Conservation (phyloP, 768 basidiomycete species). For the Coprinopsis marcescibilis region DNA sequence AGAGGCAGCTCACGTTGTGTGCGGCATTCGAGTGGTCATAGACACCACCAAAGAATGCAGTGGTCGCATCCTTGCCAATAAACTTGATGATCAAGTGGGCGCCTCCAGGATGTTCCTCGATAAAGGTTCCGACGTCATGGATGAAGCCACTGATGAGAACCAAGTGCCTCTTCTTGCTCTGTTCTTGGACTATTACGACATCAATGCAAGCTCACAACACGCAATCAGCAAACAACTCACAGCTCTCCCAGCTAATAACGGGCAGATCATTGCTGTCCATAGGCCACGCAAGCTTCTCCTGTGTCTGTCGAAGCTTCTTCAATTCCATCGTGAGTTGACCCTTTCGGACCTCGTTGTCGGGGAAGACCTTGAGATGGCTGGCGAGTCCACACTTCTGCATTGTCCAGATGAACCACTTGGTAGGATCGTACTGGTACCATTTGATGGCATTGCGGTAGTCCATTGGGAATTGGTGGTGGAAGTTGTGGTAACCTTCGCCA, state of each 20-base stretch:
- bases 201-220: no score
- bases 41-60: conserved; percentile 91
- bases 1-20: conserved; percentile 55
- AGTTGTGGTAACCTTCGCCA: conserved; percentile 98
- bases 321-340: conserved; percentile 93
- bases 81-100: conserved; percentile 76
- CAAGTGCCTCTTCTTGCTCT: conserved; percentile 71
- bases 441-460: conserved; percentile 95
- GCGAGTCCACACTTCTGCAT: conserved; percentile 60
- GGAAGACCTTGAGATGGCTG: conserved; percentile 62
- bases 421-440: conserved; percentile 92
- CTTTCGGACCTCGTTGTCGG: conserved; percentile 65
- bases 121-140: conserved; percentile 79
- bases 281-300: conserved; percentile 78
- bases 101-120: conserved; percentile 91
- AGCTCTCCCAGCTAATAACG: conserved; percentile 83
- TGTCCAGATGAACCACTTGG: conserved; percentile 84
- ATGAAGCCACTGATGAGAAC: conserved; percentile 90
- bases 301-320: conserved; percentile 75
- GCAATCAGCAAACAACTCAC: no score
- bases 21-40: conserved; percentile 88
- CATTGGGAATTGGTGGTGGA: conserved; percentile 96
- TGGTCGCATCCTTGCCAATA: conserved; percentile 88
- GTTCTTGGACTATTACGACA: no score
- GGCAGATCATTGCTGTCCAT: conserved; percentile 68